Base-by-base conservation (phyloP, 371 early-diverging fungal genomes). In the Circinella minor region DNA sequence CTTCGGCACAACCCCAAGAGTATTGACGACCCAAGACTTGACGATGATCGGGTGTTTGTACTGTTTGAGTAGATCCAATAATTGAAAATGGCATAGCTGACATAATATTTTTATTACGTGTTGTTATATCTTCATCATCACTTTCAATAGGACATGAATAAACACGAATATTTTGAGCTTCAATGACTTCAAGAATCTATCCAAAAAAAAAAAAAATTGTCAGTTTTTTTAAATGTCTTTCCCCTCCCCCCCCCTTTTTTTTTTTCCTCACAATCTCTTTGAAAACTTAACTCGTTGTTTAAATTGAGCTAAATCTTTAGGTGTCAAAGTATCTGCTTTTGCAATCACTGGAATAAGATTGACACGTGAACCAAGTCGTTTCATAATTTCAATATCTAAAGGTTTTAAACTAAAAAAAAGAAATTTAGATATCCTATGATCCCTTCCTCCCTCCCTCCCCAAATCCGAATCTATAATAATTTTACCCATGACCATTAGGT, bases 61-160 rank as follows among this genome's bases (percentile, higher is more conserved):
- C 94, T 62, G 93, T 93, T 63, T 90, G 86, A 48, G 91, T 90
- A 76, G 92, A 91, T 49, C 96, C 95, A 72, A 98, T 96, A 63
- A 98, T 89, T 36, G 97, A 93, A 77, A 97, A 97, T 13, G 98
- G 98, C 93, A 94, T 92, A 46, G 97, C 94, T 10, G 86, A 83
- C 81, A 93, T 83, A 64, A 95, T 95, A 78, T 86, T 90, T 77
- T 81, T 82, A 85, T 94, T 96, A 68, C 92, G 87, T 61, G 79
- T 76, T 11, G 92, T 89, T 71, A 83, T 81, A 46, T 86, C 85
- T 72, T 95, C 95, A 71, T 95, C 95, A 34, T 95, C 96, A 68
- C 90, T 91, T 67, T 96, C 94, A 36, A 93, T 75, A 20, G 93
- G 88, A 64, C 90, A 91, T 36, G 82, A 75, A 81, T 90, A 95